phyloP scores from a whole-genome alignment of 106 monocot genomes.

The Dioscorea zingiberensis region DNA sequence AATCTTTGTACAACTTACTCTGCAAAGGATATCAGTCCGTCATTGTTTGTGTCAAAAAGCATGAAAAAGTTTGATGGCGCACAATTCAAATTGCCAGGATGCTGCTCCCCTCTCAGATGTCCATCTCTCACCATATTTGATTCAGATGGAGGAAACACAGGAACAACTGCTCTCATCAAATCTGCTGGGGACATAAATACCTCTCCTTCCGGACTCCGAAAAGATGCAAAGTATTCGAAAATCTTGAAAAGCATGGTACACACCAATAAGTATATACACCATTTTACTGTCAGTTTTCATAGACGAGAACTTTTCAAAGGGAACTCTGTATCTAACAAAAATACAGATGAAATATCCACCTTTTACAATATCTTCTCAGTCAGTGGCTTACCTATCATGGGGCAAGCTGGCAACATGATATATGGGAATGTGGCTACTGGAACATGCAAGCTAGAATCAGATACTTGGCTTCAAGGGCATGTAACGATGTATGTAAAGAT shows the following conservation, averaged over 20 bases:
- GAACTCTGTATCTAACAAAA: too few relatives aligned
- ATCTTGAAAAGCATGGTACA: slow-evolving; percentile 34
- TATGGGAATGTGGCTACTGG: too few relatives aligned
- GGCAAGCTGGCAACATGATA: too few relatives aligned
- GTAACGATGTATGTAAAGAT: too few relatives aligned
- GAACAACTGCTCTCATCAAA: slow-evolving; percentile 93
- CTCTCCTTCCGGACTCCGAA: slow-evolving; percentile 57
- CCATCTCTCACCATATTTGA: slow-evolving; percentile 74
- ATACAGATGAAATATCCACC: too few relatives aligned
- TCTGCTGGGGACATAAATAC: slow-evolving; percentile 78
- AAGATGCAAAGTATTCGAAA: slow-evolving; percentile 92
- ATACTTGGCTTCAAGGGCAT: too few relatives aligned
- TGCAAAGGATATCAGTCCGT: slow-evolving; percentile 87
- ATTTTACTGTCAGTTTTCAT: too few relatives aligned
- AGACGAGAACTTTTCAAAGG: too few relatives aligned
- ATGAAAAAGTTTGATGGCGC: slow-evolving; percentile 77
- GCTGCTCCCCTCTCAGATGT: slow-evolving; percentile 71
- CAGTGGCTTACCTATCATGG: too few relatives aligned
- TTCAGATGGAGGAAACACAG: slow-evolving; percentile 95
- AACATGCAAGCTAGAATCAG: too few relatives aligned
- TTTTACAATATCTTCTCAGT: too few relatives aligned
- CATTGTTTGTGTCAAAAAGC: slow-evolving; percentile 94
- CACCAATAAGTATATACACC: background rate
- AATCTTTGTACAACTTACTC: slow-evolving; percentile 49
- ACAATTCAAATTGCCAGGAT: slow-evolving; percentile 66